phyloP scores from a whole-genome alignment of 1,139 yeast species.

The Sugiyamaella pinicola region DNA sequence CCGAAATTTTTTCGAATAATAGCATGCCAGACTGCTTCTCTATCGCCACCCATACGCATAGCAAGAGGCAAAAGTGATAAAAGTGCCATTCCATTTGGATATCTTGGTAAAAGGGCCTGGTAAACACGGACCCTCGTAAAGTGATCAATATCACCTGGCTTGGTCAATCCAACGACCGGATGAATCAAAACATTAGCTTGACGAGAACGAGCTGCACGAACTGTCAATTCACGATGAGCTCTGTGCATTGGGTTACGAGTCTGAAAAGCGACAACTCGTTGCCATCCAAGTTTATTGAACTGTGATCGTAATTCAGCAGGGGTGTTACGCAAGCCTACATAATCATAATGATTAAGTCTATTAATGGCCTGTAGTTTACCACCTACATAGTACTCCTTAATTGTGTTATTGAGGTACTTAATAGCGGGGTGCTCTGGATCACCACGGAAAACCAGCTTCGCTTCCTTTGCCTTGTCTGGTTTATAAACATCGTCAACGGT shows the following conservation, averaged over 20 bases:
- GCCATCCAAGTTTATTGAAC: conserved; percentile 81
- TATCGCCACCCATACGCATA: conserved; percentile 99
- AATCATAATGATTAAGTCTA: conserved; percentile 88
- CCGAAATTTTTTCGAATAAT: conserved; percentile 95
- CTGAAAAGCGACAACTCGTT: conserved; percentile 92
- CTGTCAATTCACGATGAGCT: conserved; percentile 95
- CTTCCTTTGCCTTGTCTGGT: conserved; percentile 81
- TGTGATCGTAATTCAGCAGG: conserved; percentile 89
- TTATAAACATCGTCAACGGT: conserved; percentile 76
- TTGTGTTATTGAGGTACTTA: conserved; percentile 67
- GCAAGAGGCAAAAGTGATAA: conserved; percentile 89
- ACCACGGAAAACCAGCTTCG: conserved; percentile 86
- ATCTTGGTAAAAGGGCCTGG: conserved; percentile 86
- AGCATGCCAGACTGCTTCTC: conserved; percentile 99
- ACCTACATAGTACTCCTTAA: conserved; percentile 85
- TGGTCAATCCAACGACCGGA: conserved; percentile 96
- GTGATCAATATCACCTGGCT: conserved; percentile 97
- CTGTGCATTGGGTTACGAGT: conserved; percentile 99
- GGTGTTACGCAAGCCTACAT: conserved; percentile 81
- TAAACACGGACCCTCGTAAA: conserved; percentile 96
- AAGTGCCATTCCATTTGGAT: conserved; percentile 92
- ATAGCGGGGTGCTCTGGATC: conserved; percentile 97
- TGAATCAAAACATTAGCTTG: conserved; percentile 84
- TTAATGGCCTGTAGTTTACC: conserved; percentile 83
- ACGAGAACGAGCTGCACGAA: conserved; percentile 84